Evolutionary conservation across 805 yeast species (phyloP), one percentile per base, ranked within the genome.

Genomic region (Candida golubevii): DNA sequence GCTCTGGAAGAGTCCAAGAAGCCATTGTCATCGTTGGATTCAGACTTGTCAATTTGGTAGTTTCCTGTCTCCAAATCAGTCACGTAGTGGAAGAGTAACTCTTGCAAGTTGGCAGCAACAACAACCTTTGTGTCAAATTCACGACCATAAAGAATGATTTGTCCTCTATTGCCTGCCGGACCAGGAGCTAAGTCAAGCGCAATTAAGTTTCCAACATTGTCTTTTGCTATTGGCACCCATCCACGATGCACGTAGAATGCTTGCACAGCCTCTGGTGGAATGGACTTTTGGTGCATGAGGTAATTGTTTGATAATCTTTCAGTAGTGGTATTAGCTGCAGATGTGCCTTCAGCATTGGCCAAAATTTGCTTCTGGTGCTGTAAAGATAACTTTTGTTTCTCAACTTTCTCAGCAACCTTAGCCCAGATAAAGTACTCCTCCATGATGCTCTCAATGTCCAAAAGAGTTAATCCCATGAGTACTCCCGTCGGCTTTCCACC

Each of bases 401-500:
- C 74, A 42, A 71, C 62, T 36, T 67, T 58, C 44, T 66, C 62
- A 11, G 72, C 69, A 6, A 69, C 76, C 49, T 61, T 68, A 14
- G 61, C 56, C 76, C 76, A 71, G 36, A 71, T 58, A 27, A 64
- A 50, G 50, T 68, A 63, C 48, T 71, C 74, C 50, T 69, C 74
- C 44, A 63, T 62, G 34, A 71, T 66, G 36, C 67, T 58, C 54
- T 71, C 76, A 33, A 71, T 59, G 56, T 71, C 76, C 49, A 71
- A 61, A 27, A 71, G 58, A 4, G 63, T 62, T 54, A 71, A 56
- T 7, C 76, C 76, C 71, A 71, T 65, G 33, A 71, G 51, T 45
- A 70, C 60, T 1, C 76, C 76, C 1, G 75, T 68, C 26, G 76
- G 75, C 49, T 67, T 65, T 1, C 74, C 75, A 14, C 74, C 75